A percentile compares a stretch with the other conserved stretches of the same genome.
phyloP scores from a whole-genome alignment of 73 alveolate genomes.

The Tetrahymena borealis region DNA sequence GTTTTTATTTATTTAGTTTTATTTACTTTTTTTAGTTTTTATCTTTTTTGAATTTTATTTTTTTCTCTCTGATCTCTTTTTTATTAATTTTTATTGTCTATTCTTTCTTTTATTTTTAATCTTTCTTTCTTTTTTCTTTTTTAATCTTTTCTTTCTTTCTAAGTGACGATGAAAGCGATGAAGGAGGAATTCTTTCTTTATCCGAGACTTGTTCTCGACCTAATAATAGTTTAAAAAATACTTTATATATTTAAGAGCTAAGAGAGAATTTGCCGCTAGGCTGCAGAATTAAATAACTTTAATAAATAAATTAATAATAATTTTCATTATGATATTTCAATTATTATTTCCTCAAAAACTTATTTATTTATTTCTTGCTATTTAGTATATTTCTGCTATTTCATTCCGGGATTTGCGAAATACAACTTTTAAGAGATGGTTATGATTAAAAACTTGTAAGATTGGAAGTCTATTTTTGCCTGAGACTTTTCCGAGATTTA shows the following conservation, averaged over 20 bases:
- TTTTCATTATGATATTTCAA: no score
- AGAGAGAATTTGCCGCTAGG: neutral
- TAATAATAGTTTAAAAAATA: neutral
- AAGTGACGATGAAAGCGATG: neutral
- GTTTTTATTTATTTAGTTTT: neutral
- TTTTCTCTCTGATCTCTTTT: neutral
- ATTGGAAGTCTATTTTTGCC: neutral
- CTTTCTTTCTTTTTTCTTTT: neutral
- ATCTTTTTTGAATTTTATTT: neutral
- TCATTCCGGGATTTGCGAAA: neutral
- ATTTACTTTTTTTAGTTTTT: neutral
- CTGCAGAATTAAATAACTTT: neutral
- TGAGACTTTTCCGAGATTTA: neutral
- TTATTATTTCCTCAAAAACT: no score
- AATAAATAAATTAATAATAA: neutral
- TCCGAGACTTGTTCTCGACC: neutral
- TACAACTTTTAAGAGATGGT: neutral
- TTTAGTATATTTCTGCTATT: neutral
- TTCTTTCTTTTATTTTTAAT: neutral
- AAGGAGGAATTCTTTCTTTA: neutral
- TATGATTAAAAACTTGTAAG: neutral
- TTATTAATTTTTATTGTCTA: neutral
- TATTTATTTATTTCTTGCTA: neutral
- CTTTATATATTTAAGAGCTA: neutral
- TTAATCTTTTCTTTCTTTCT: neutral